These are phyloP conservation scores for Phallus indusiatus DNA, from an alignment of 768 basidiomycete species.

Conservation along the genomic window DNA sequence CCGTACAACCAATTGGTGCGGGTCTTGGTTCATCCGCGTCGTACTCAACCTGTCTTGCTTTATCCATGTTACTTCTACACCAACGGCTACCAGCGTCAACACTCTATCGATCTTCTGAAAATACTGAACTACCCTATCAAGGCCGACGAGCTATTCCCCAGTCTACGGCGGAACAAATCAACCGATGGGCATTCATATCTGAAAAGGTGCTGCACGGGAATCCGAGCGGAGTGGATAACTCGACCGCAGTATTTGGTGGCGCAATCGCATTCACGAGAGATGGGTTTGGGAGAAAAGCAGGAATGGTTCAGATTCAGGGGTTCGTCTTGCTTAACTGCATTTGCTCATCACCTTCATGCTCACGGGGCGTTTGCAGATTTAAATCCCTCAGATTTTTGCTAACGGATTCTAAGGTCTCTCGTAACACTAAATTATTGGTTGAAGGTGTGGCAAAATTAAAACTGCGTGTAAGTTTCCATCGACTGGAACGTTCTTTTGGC, in stretches of 20 bases:
- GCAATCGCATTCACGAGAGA: slow-evolving; percentile 83
- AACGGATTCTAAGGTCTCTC: slow-evolving; percentile 86
- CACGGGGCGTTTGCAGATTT: slow-evolving; percentile 45
- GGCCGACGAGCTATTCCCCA: slow-evolving; percentile 58
- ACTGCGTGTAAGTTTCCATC: slow-evolving; percentile 35
- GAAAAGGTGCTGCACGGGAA: slow-evolving; percentile 97
- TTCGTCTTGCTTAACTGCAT: slow-evolving; percentile 21
- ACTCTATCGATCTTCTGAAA: slow-evolving; percentile 26
- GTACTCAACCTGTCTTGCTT: slow-evolving; percentile 81
- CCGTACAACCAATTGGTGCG: slow-evolving; percentile 87
- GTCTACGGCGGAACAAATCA: slow-evolving; percentile 66
- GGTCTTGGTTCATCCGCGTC: slow-evolving; percentile 97
- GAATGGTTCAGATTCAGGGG: slow-evolving; percentile 83
- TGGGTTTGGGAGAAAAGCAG: slow-evolving; percentile 66
- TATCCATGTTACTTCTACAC: slow-evolving; percentile 69
- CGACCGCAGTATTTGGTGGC: slow-evolving; percentile 86
- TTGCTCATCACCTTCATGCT: slow-evolving; percentile 1
- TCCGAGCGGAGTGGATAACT: slow-evolving; percentile 96
- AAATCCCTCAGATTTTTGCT: slow-evolving; percentile 83
- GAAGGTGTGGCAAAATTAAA: slow-evolving; percentile 77
- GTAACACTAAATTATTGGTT: slow-evolving; percentile 92
- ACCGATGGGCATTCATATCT: slow-evolving; percentile 86
- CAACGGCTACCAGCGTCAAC: slow-evolving; percentile 52
- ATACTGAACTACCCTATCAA: slow-evolving; percentile 42
- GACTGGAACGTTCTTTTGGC: background rate